These are phyloP conservation scores for Salvia rosmarinus DNA, from an alignment of 257 asterid species.

Conservation along the genomic window DNA sequence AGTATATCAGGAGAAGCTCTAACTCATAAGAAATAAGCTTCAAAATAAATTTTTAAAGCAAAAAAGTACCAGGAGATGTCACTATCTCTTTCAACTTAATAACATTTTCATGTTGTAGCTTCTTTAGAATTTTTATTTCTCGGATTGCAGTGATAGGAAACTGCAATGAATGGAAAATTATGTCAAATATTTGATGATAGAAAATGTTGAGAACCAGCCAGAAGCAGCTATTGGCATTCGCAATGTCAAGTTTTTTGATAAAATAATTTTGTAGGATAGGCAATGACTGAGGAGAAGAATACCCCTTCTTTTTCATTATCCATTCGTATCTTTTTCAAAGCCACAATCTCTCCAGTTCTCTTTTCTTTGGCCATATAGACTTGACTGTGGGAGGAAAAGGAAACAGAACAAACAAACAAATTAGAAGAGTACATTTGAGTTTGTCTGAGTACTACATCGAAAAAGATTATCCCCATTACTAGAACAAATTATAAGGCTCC, in stretches of 20 bases:
- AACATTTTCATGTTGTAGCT: slow-evolving; percentile 89
- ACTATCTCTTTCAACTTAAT: slow-evolving; percentile 91
- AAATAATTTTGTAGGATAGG: not conserved
- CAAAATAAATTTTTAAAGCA: not conserved
- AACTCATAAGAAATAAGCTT: slow-evolving; percentile 21
- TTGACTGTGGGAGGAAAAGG: slow-evolving; percentile 57
- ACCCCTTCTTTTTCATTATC: slow-evolving; percentile 99
- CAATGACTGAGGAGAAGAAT: slow-evolving; percentile 35
- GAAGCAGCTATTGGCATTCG: slow-evolving; percentile 23
- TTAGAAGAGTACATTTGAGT: not conserved
- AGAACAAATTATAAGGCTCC: not conserved
- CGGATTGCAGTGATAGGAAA: slow-evolving; percentile 96
- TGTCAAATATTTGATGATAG: slow-evolving; percentile 23
- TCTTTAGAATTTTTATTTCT: slow-evolving; percentile 88
- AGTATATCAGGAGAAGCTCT: slow-evolving; percentile 16
- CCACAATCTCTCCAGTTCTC: slow-evolving; percentile 85
- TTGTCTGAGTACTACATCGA: not conserved
- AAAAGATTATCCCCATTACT: not conserved
- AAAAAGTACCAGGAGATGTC: slow-evolving; percentile 77
- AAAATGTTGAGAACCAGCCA: slow-evolving; percentile 24
- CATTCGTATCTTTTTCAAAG: slow-evolving; percentile 95
- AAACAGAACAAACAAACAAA: slow-evolving; percentile 25
- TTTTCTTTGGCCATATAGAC: slow-evolving; percentile 92
- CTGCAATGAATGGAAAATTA: slow-evolving; percentile 48
- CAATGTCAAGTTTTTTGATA: not conserved